phyloP scores from a whole-genome alignment of 1,284 basidiomycete species.

The Irpex rosettiformis region DNA sequence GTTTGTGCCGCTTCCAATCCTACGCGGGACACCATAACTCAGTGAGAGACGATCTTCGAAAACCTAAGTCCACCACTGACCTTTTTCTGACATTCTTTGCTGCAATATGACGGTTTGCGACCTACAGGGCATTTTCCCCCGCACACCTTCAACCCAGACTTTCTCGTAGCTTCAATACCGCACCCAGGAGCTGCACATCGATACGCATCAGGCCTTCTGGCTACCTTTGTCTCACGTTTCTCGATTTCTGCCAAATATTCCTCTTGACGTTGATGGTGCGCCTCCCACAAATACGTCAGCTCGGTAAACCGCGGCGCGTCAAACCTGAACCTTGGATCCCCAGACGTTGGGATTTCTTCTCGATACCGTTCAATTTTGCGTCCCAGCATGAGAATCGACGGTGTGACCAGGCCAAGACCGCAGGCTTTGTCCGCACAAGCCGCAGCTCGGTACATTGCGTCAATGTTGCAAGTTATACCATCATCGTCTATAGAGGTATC shows the following conservation, averaged over 20 bases:
- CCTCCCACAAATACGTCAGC: constrained; percentile 15
- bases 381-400: background rate
- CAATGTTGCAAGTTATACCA: constrained; percentile 9
- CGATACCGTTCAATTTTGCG: background rate
- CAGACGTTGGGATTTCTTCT: background rate
- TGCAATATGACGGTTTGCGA: constrained; percentile 18
- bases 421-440: constrained; percentile 1
- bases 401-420: constrained; percentile 5
- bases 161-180: constrained; percentile 16
- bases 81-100: constrained; percentile 19
- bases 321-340: background rate
- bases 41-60: background rate
- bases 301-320: background rate
- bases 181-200: constrained; percentile 16
- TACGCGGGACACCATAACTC: background rate
- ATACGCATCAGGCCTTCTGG: constrained; percentile 9
- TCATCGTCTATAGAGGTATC: background rate
- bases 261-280: constrained; percentile 9
- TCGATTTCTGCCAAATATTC: constrained; percentile 4
- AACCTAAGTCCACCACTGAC: background rate
- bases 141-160: constrained; percentile 15
- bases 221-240: background rate
- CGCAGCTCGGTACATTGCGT: constrained; percentile 6
- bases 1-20: constrained; percentile 16
- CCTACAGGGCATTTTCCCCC: constrained; percentile 13